Evolutionary conservation across 805 yeast genomes (phyloP), one percentile per base, ranked within the genome.

Genomic region (Kluyveromyces dobzhanskii): DNA sequence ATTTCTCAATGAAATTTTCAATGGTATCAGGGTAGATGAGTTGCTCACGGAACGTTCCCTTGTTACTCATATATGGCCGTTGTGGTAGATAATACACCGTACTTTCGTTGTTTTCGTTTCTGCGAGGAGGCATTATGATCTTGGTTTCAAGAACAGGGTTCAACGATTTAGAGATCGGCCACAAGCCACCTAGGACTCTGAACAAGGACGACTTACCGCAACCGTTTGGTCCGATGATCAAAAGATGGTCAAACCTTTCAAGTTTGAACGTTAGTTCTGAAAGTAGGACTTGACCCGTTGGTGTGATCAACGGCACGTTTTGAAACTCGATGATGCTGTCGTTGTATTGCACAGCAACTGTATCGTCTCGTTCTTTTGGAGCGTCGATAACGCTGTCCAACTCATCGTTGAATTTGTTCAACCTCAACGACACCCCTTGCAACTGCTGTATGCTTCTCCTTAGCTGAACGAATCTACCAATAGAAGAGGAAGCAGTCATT

Each of bases 151-250:
- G 65, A 30, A 69, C 68, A 5, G 94, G 94, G 19, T 84, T 75
- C 29, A 85, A 70, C 17, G 64, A 59, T 24, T 66, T 62, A 32
- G 71, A 66, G 16, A 87, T 79, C 3, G 92, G 94, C 97, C 97
- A 88, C 48, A 88, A 68, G 0, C 96, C 96, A 40, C 97, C 96
- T 34, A 88, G 70, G 52, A 88, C 75, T 55, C 97, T 74, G 60
- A 88, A 88, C 41, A 88, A 65, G 0, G 97, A 88, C 0, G 96
- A 87, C 62, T 88, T 88, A 19, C 97, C 97, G 46, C 95, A 84
- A 1, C 97, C 97, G 55, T 88, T 88, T 11, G 97, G 97, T 0
- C 97, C 97, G 8, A 90, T 87, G 56, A 88, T 87, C 38, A 88
- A 69, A 37, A 88, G 66, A 60, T 88, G 92, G 37, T 87, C 80